phyloP scores from a whole-genome alignment of 2,329 filamentous ascomycete genomes.

The Rugonectria rugulosa region DNA sequence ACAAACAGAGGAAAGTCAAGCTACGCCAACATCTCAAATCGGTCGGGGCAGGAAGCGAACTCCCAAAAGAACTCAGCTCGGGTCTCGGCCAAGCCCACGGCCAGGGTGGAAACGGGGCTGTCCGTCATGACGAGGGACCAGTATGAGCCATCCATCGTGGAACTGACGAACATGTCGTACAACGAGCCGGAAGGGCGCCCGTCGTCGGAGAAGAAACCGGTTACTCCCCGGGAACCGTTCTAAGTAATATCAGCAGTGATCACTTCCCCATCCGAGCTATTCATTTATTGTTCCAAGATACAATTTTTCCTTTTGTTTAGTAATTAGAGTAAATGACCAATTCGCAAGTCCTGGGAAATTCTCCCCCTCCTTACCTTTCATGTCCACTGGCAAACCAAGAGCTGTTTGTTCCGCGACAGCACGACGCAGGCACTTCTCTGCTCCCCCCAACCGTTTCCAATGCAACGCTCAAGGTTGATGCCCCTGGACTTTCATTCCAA shows the following conservation, averaged over 20 bases:
- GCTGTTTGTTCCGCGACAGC: no score
- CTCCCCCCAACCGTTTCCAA: no score
- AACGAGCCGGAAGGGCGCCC: neutral
- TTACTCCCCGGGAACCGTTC: conserved; percentile 9
- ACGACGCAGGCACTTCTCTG: no score
- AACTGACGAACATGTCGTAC: conserved; percentile 6
- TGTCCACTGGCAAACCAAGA: no score
- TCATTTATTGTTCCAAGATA: no score
- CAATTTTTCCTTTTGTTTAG: no score
- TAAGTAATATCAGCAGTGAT: no score
- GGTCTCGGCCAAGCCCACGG: neutral
- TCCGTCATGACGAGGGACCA: neutral
- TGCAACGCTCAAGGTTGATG: neutral
- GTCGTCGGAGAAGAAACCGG: conserved; percentile 6
- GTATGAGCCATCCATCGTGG: conserved; percentile 2
- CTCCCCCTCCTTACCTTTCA: no score
- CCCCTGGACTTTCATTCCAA: neutral
- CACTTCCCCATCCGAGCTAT: no score
- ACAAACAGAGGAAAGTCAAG: conserved; percentile 18
- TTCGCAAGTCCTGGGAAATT: no score
- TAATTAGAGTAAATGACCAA: no score
- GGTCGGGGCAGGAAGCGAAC: neutral
- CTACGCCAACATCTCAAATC: conserved; percentile 25
- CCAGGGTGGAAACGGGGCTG: neutral
- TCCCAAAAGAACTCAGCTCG: neutral